Base-by-base conservation (phyloP, 1,284 basidiomycete genomes). In the Trametes hirsuta region DNA sequence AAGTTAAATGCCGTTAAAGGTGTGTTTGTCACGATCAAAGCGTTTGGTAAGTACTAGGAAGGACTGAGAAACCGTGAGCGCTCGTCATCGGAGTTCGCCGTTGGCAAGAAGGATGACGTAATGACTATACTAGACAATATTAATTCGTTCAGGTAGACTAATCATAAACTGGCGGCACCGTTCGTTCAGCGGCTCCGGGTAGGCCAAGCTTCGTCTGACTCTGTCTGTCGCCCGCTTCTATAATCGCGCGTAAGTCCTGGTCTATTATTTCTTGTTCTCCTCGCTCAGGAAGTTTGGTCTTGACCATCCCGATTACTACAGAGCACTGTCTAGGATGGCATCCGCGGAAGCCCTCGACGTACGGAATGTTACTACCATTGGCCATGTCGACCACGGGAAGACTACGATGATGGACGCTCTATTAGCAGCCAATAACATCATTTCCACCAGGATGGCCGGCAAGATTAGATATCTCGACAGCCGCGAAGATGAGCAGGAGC, bases 361-460 rank as follows among this genome's bases (percentile, higher is more conserved):
- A 40, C 86, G 90, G 58, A 90, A 90, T 64, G 85, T 93, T 63
- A 93, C 91, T 4, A 91, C 90, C 1, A 85, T 92, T 12, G 91
- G 91, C 10, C 91, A 93, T 74, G 91, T 93, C 59, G 93, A 95
- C 72, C 94, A 96, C 79, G 94, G 94, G 70, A 97, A 97, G 76
- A 96, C 94, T 4, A 95, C 95, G 0, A 90, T 97, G 65, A 97
- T 97, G 82, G 97, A 99, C 72, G 89, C 92, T 18, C 84, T 99
- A 2, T 85, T 99, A 15, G 97, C 97, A 2, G 94, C 97, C 34
- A 99, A 99, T 78, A 97, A 95, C 71, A 98, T 99, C 74, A 98
- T 99, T 71, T 98, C 96, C 0, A 79, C 90, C 4, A 81, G 94
- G 47, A 92, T 98, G 87, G 97, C 96, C 0, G 97, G 97, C 22